Evolutionary conservation across 2,329 filamentous ascomycete species (phyloP).

Genomic region (Aspergillus novoparasiticus): DNA sequence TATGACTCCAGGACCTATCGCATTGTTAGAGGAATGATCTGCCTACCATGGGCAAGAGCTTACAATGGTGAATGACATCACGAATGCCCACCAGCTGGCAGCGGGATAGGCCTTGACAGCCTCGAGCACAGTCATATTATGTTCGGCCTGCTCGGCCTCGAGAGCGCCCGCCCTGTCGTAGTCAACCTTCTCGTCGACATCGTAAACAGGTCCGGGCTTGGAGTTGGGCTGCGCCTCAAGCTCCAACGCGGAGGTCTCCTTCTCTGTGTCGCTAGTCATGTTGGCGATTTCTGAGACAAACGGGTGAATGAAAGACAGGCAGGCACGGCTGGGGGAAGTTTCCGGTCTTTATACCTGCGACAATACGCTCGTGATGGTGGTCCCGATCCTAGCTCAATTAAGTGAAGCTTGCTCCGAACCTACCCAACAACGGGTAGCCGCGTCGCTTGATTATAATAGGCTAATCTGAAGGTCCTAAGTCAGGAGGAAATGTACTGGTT

Average conservation of each 20-base stretch:
- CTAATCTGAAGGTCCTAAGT: no score
- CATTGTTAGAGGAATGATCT: no score
- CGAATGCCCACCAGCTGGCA: conserved; percentile 58
- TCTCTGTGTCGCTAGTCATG: no score
- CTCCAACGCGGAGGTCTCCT: no score
- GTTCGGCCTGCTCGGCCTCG: conserved; percentile 41
- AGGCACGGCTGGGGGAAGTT: conserved; percentile 26
- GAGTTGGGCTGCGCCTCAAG: no score
- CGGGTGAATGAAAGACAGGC: no score
- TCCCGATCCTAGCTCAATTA: conserved; percentile 23
- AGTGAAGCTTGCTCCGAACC: conserved; percentile 29
- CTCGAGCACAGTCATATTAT: conserved; percentile 49
- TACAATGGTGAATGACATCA: conserved; percentile 61
- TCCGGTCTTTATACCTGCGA: conserved; percentile 36
- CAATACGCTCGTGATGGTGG: conserved; percentile 17
- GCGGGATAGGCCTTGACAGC: conserved; percentile 56
- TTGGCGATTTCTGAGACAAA: no score
- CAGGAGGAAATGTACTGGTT: conserved; percentile 5
- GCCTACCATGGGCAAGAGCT: conserved; percentile 26
- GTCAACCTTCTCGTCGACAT: no score
- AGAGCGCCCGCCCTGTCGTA: no score
- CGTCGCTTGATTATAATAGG: no score
- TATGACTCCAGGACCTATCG: no score
- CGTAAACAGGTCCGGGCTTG: no score
- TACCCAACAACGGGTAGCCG: neutral